Evolutionary conservation across 2,329 filamentous ascomycete genomes (phyloP).

Genomic region (Waltergamsia citrina): DNA sequence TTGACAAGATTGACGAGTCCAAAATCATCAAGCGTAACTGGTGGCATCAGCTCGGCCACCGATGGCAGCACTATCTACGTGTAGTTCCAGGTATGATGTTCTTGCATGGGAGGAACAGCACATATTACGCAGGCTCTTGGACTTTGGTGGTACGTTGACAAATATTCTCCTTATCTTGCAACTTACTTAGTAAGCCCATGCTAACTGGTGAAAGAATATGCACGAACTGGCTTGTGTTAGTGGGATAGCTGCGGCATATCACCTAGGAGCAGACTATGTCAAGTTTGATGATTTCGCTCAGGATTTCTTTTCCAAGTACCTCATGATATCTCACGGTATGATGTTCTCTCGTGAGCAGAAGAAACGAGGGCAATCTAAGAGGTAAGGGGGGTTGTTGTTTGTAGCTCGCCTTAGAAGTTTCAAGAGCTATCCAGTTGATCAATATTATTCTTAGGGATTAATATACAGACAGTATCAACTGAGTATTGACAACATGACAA

Average conservation of each 20-base stretch:
- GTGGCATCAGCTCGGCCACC: slow-evolving; percentile 60
- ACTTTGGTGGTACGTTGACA: slow-evolving; percentile 49
- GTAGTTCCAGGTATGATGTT: slow-evolving; percentile 66
- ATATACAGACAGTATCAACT: no score
- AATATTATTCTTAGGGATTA: no score
- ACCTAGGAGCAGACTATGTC: slow-evolving; percentile 55
- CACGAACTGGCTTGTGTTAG: slow-evolving; percentile 64
- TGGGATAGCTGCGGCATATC: slow-evolving; percentile 62
- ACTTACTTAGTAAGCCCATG: not conserved
- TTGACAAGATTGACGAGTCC: slow-evolving; percentile 44
- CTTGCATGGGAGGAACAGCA: slow-evolving; percentile 55
- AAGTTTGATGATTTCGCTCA: slow-evolving; percentile 46
- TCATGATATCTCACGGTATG: slow-evolving; percentile 33
- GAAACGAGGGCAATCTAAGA: slow-evolving; percentile 10
- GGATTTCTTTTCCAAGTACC: slow-evolving; percentile 36
- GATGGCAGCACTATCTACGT: slow-evolving; percentile 52
- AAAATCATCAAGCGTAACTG: slow-evolving; percentile 56
- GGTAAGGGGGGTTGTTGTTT: not conserved
- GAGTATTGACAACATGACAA: no score
- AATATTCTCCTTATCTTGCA: not conserved
- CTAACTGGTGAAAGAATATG: slow-evolving; percentile 37
- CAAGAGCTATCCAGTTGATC: no score
- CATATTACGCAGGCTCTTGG: slow-evolving; percentile 57
- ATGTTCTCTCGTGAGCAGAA: slow-evolving; percentile 24
- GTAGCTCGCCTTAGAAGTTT: no score